phyloP scores from a whole-genome alignment of 768 basidiomycete species.

The Mycena crocata region DNA sequence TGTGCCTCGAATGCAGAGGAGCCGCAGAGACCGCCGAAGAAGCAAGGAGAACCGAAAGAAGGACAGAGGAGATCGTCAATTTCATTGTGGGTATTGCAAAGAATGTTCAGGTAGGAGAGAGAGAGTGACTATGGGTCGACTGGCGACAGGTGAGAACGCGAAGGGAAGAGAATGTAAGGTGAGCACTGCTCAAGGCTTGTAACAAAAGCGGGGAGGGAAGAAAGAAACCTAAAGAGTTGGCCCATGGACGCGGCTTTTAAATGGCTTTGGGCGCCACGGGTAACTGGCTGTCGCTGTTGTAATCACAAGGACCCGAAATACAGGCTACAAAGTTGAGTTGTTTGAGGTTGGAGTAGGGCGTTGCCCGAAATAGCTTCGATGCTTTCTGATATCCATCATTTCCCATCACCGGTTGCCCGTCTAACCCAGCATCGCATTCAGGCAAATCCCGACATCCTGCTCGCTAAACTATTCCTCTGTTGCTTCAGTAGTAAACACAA shows the following conservation, averaged over 20 bases:
- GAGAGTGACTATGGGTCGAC: conserved; percentile 33
- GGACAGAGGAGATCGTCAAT: conserved; percentile 35
- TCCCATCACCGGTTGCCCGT: conserved; percentile 26
- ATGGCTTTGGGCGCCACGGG: too few relatives aligned
- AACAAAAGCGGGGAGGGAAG: conserved; percentile 26
- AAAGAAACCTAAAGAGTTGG: conserved; percentile 26
- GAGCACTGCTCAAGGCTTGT: conserved; percentile 32
- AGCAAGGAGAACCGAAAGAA: conserved; percentile 33
- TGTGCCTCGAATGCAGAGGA: conserved; percentile 16
- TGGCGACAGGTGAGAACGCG: conserved; percentile 16
- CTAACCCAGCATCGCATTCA: not conserved
- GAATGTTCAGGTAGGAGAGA: conserved; percentile 19
- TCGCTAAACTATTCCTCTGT: conserved; percentile 43
- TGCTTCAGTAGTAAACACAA: conserved; percentile 81
- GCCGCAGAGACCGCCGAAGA: conserved; percentile 29
- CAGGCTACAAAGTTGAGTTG: too few relatives aligned
- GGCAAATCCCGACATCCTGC: conserved; percentile 2
- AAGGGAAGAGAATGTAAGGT: conserved; percentile 31
- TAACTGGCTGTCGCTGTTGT: too few relatives aligned
- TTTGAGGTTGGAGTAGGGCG: too few relatives aligned
- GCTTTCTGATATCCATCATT: not conserved
- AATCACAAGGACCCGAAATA: too few relatives aligned
- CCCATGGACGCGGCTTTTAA: too few relatives aligned
- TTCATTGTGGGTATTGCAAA: conserved; percentile 29
- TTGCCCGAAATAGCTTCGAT: not conserved